Evolutionary conservation across 495 filamentous ascomycete genomes (phyloP), one percentile per base, ranked within the genome.

Genomic region (Penicillium alfredii): DNA sequence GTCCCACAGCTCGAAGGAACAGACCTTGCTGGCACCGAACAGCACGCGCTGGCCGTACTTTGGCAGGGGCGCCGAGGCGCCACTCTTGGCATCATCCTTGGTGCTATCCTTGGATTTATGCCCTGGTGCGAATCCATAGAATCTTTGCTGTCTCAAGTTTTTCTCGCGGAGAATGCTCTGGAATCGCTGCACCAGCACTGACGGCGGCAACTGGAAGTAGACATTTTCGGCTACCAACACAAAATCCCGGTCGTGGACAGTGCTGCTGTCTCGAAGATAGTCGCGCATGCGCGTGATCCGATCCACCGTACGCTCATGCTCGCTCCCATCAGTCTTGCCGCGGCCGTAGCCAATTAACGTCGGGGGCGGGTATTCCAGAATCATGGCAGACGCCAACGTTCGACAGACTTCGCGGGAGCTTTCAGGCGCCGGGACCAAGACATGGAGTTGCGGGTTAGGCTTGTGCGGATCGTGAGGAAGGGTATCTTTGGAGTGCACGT

Each of bases 181-280:
- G 45, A 75, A 82, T 22, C 76, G 63, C 33, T 67, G 50, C 3
- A 84, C 68, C 39, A 78, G 46, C 6, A 82, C 58, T 26, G 78
- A 69, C 2, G 75, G 66, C 1, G 75, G 76, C 17, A 82, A 55
- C 51, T 84, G 78, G 49, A 84, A 80, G 62, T 74, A 76, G 0
- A 68, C 59, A 40, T 82, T 75, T 24, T 63, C 51, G 0, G 77
- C 63, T 24, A 82, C 53, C 38, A 84, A 48, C 1, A 81, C 71
- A 29, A 84, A 45, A 55, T 83, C 80, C n/a, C 72, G 57, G 30
- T 77, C 72, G 19, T 64, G 59, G 15, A 75, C 58, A 26, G 67
- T 53, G 27, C 66, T 60, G 16, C 56, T 62, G 20, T 69, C 61
- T 12, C 56, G 63, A 17, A 84, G 55, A 45, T 73, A 82, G 10